Evolutionary conservation across 2,329 filamentous ascomycete species (phyloP).

Genomic region (Fusarium sp.): DNA sequence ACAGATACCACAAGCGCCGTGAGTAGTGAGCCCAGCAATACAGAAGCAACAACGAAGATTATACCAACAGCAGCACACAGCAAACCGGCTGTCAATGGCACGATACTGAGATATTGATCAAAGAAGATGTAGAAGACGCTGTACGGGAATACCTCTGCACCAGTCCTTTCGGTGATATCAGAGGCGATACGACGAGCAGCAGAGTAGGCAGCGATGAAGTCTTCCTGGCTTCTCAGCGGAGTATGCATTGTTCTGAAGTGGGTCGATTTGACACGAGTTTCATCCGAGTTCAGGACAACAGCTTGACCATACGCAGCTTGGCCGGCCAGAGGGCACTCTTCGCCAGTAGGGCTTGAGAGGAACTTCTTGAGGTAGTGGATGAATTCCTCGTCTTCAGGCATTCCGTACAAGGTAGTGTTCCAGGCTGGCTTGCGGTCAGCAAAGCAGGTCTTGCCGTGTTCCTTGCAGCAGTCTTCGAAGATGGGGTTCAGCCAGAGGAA

Average conservation of each 20-base stretch:
- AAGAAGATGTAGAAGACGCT: slow-evolving; percentile 99
- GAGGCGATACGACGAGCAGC: slow-evolving; percentile 88
- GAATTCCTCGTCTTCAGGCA: slow-evolving; percentile 95
- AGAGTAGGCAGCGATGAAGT: slow-evolving; percentile 92
- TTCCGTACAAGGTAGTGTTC: slow-evolving; percentile 89
- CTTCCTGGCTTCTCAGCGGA: slow-evolving; percentile 85
- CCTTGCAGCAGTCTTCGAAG: slow-evolving; percentile 75
- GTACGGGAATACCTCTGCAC: slow-evolving; percentile 92
- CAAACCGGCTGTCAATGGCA: slow-evolving; percentile 80
- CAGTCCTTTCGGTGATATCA: slow-evolving; percentile 76
- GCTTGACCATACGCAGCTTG: slow-evolving; percentile 88
- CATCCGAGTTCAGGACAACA: slow-evolving; percentile 78
- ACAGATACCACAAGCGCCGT: slow-evolving; percentile 86
- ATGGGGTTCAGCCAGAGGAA: slow-evolving; percentile 96
- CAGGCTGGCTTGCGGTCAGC: slow-evolving; percentile 79
- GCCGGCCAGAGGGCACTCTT: slow-evolving; percentile 88
- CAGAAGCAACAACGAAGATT: slow-evolving; percentile 81
- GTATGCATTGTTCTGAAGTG: slow-evolving; percentile 94
- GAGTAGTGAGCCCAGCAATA: slow-evolving; percentile 83
- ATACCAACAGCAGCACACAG: slow-evolving; percentile 86
- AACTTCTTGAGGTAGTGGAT: slow-evolving; percentile 86
- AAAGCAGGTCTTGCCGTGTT: slow-evolving; percentile 80
- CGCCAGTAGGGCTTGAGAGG: slow-evolving; percentile 81
- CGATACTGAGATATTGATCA: slow-evolving; percentile 91
- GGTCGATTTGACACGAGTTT: slow-evolving; percentile 77